Evolutionary conservation across 345 rosid species (phyloP), one percentile per base, ranked within the genome.

Genomic region (Brassica incana): DNA sequence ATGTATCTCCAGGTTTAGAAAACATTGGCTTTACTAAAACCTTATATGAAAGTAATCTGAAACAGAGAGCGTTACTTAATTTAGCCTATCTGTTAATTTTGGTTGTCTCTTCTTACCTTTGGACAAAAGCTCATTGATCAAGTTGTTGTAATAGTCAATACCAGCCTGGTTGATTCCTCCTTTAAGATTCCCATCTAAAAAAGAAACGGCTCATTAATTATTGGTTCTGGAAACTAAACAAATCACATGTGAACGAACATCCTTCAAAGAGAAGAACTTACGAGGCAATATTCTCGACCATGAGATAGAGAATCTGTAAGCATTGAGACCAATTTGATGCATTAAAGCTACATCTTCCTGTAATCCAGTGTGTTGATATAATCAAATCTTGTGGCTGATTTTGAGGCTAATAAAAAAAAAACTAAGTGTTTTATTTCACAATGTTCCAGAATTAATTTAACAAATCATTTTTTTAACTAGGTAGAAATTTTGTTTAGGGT

Each of bases 151-250:
- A 52, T 52, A 52, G 59, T 52, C 59, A 52, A 52, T 52, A 52
- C 59, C 59, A 15, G 59, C 59, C 20, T 52, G 59, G 59, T 16
- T 88, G 32, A 54, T 54, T 54, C 60, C 60, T 38, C 86, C 88
- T 23, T 80, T 83, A 38, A 85, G 18, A 32, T 81, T 83, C 70
- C 89, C 93, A 82, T 75, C 84, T 81, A 68, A 67, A 50, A 0
- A 60, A 58, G 61, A 73, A 32, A 61, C 8, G 61, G 32, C 14
- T 18, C 73, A 15, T 16, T 9, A 35, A 11, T 52, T 11, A 63
- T 66, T 72, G 81, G 43, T 40, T 50, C 18, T 61, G 9, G 8
- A 3, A 11, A 50, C 7, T 63, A 54, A 36, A 65, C 15, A 71
- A 63, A 58, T 33, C 18, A 48, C 30, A 35, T 71, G 18, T 71